A percentile compares a stretch with the other conserved stretches of the same genome.
Conservation (phyloP, 1,284 basidiomycete species). For the Heterobasidion irregulare region DNA sequence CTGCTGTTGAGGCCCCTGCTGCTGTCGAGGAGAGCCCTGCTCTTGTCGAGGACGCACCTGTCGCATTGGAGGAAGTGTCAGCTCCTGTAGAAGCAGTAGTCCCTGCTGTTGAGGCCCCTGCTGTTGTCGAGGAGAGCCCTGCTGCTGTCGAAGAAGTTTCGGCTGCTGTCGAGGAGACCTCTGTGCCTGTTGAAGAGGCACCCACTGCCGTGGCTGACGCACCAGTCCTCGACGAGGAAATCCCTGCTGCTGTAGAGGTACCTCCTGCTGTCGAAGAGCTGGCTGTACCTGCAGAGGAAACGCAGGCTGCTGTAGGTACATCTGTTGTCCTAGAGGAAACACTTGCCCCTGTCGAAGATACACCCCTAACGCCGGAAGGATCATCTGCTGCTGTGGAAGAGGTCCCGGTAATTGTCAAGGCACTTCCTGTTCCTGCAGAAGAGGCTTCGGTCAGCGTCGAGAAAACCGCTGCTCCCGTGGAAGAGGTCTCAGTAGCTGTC, state of each 20-base stretch:
- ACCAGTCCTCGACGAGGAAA: neutral
- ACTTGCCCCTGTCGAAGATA: neutral
- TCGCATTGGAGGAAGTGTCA: neutral
- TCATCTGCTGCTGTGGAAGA: neutral
- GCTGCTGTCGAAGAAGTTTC: neutral
- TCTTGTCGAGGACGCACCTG: neutral
- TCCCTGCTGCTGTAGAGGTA: neutral
- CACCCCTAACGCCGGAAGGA: neutral
- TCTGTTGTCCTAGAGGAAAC: neutral
- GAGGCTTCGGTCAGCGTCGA: neutral
- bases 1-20: neutral
- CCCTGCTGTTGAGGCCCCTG: neutral
- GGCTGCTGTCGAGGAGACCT: neutral
- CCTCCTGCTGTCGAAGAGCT: neutral
- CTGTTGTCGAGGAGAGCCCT: conserved; percentile 1
- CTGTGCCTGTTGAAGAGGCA: neutral
- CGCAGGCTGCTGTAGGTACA: neutral
- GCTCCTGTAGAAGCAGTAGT: neutral
- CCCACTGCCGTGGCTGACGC: neutral
- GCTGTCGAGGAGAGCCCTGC: neutral
- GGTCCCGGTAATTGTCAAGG: neutral
- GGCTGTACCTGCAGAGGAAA: neutral
- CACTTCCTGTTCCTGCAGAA: neutral
- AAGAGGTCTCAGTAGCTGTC: neutral
- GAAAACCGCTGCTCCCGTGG: neutral